phyloP scores from a whole-genome alignment of 73 alveolate species.

The Paramecium pentaurelia region DNA sequence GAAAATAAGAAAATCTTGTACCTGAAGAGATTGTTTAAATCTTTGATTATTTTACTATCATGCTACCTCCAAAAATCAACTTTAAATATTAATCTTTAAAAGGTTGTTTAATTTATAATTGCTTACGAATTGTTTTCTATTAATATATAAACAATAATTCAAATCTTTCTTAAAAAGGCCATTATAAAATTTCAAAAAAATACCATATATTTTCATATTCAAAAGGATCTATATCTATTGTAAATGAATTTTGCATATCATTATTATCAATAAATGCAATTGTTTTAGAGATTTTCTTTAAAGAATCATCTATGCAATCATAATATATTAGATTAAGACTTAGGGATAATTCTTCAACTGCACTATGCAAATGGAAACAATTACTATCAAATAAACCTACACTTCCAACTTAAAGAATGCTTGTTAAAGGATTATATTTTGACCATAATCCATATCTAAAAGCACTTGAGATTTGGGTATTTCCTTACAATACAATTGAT shows the following conservation, averaged over 20 bases:
- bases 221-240: background rate
- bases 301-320: background rate
- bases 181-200: background rate
- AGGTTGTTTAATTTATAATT: background rate
- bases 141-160: background rate
- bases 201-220: background rate
- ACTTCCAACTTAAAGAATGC: background rate
- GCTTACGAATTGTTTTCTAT: background rate
- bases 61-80: background rate
- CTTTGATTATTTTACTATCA: background rate
- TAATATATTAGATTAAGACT: background rate
- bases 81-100: background rate
- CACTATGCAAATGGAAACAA: background rate
- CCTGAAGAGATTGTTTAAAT: background rate
- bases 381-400: background rate
- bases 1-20: background rate
- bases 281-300: background rate
- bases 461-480: background rate
- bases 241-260: background rate
- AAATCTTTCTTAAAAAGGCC: background rate
- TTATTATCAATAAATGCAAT: background rate
- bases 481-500: background rate
- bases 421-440: background rate
- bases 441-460: background rate
- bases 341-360: background rate